Percentiles rank a stretch among this genome's conserved stretches.
Conservation (phyloP, 2,329 filamentous ascomycete genomes). For the Colletotrichum magnum region DNA sequence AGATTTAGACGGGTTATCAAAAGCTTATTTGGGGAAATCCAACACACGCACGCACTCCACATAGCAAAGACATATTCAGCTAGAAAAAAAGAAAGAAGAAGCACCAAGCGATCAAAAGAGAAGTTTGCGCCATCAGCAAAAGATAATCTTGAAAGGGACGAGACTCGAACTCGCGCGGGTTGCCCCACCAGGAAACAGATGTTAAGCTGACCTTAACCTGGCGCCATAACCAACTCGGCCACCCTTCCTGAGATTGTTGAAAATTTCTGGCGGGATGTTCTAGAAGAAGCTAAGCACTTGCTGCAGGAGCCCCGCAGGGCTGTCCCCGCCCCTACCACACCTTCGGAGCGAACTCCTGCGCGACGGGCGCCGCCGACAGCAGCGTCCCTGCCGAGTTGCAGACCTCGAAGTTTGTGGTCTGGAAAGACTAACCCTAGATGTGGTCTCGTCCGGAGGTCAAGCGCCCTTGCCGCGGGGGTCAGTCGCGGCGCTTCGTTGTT, state of each 20-base stretch:
- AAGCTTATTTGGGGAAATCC: no score
- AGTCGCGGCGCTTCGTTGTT: no score
- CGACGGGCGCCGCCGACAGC: no score
- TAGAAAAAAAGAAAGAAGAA: not conserved
- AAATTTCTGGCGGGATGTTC: fast-evolving
- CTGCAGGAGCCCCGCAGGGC: not conserved
- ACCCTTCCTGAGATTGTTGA: conserved; percentile 33
- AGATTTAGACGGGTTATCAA: no score
- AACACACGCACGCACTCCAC: no score
- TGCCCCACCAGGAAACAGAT: conserved; percentile 42
- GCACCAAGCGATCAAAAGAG: not conserved
- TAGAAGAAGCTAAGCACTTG: not conserved
- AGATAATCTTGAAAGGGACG: conserved; percentile 28
- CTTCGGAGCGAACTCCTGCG: no score
- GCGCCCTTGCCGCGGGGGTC: no score
- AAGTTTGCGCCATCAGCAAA: not conserved
- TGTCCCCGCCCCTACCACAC: no score
- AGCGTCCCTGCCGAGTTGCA: no score
- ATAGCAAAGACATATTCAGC: not conserved
- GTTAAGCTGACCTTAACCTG: conserved; percentile 42
- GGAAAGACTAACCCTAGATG: no score
- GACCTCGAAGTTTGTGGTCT: no score
- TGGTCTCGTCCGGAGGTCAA: no score
- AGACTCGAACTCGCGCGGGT: conserved; percentile 42
- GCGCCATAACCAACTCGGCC: conserved; percentile 42